Base-by-base conservation (phyloP, 2,329 filamentous ascomycete species). In the Tolypocladium inflatum region DNA sequence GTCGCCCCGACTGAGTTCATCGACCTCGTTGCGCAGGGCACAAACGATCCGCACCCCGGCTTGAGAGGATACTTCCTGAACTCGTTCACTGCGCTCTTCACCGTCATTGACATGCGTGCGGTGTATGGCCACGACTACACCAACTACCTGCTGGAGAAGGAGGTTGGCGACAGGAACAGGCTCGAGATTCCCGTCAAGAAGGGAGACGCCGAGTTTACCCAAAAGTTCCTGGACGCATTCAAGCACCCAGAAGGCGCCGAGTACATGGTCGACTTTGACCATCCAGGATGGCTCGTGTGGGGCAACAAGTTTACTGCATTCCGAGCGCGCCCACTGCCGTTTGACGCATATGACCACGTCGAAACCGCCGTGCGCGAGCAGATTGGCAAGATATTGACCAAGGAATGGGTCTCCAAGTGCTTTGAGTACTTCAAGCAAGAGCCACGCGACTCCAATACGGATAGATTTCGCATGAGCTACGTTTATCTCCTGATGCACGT, bases 381-480 rank as follows among this genome's bases (percentile, higher is more conserved):
- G 67, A 94, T 99, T 67, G 94, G 92, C 54, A 81, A 81, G 57
- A 78, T 91, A 48, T 78, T 99, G 61, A 90, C 89, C 60, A 86
- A 86, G 54, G 83, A 90, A 35, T 99, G 94, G 95, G 86, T 97
- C 64, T 83, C 83, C 50, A 88, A 87, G 55, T 93, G 88, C 72
- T 99, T 99, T 67, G 89, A 87, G 30, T 97, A 93, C 69, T 82
- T 97, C 76, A 97, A 97, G 75, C 94, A 97, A 73, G 93, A 97
- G 71, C 93, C 94, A 2, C 86, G 93, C 51, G 93, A 97, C 69
- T 74, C 84, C 0, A 82, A 81, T 5, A 81, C 89, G 0, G 93
- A 99, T 70, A 84, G 93, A 56, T 97, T 99, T 77, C 84, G 92
- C 57, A 92, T 96, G 81, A 86, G 88, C 39, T 92, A 89, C 67